Evolutionary conservation across 345 rosid genomes (phyloP), one percentile per base, ranked within the genome.

Genomic region (Hypericum perforatum): DNA sequence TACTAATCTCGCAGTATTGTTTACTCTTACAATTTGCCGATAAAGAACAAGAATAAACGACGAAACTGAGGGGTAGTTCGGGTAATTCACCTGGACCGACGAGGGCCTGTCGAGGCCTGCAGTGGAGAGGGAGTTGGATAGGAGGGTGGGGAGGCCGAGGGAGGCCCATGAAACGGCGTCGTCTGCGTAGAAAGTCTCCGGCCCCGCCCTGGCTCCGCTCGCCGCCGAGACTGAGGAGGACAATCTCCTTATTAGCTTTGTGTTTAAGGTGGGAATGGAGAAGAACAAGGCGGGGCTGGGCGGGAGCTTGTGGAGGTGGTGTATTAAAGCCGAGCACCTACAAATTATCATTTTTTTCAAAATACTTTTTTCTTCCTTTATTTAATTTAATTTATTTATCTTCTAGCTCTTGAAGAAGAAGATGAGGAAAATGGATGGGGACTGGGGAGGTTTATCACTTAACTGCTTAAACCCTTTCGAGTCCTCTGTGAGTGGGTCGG

Each of bases 21-120:
- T n/a, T n/a, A n/a, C n/a, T n/a, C n/a, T n/a, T n/a, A n/a, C n/a
- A n/a, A n/a, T n/a, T n/a, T n/a, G n/a, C 2, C 41, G 14, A 45
- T 5, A 39, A 8, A 1, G 29, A 29, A 38, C 7, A 15, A 22
- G 39, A 22, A 37, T 15, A 5, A 12, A 43, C 5, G 2, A 9
- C 5, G 7, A 16, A 15, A 45, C 3, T 40, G 15, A 13, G 43
- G 6, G 7, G 14, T 14, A 45, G 5, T 43, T 7, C 39, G 43
- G 9, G 42, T 45, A 43, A 49, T 41, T 16, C 29, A 81, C 98
- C 85, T 92, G 98, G 57, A 87, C 74, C 32, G 83, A 76, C 63
- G 98, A 92, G n/a, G 96, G 98, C 67, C 86, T 74, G 3, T 59
- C 72, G 47, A 82, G 64, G 45, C 96, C 90, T 47, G 87, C 75